Evolutionary conservation across 2,329 filamentous ascomycete genomes (phyloP).

Genomic region (Fusarium azukiicola): DNA sequence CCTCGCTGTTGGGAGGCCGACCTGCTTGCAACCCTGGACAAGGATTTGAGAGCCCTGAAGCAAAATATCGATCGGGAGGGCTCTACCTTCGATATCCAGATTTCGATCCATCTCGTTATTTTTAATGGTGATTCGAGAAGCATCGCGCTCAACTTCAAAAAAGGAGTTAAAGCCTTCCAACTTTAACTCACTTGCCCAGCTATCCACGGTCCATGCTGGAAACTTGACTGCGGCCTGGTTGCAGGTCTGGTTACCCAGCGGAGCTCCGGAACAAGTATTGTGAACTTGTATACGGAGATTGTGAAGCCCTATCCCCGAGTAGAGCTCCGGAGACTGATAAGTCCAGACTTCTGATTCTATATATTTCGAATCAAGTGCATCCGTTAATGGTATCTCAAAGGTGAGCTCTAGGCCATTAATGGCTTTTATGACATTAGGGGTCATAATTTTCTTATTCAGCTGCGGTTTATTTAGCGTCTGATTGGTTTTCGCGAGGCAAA

Average conservation of each 20-base stretch:
- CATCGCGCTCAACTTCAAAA: conserved; percentile 38
- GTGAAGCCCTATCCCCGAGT: conserved; percentile 43
- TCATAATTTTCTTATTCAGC: conserved; percentile 33
- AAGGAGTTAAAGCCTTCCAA: conserved; percentile 49
- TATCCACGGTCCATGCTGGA: conserved; percentile 47
- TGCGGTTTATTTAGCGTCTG: not conserved
- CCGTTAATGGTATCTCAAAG: conserved; percentile 44
- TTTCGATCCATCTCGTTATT: conserved; percentile 37
- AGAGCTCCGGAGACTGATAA: conserved; percentile 33
- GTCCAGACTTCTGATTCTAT: conserved; percentile 32
- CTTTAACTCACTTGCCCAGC: conserved; percentile 39
- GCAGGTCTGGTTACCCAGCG: conserved; percentile 11
- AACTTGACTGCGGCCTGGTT: conserved; percentile 46
- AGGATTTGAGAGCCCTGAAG: conserved; percentile 47
- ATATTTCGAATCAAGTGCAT: conserved; percentile 38
- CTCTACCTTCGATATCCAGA: conserved; percentile 29
- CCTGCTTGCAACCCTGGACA: conserved; percentile 43
- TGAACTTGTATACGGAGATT: conserved; percentile 35
- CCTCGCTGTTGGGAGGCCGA: conserved; percentile 27
- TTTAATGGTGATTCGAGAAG: conserved; percentile 46
- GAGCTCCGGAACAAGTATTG: conserved; percentile 34
- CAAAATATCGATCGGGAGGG: conserved; percentile 42
- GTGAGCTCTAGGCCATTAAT: conserved; percentile 43
- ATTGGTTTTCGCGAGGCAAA: fast-evolving
- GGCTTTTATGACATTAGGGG: conserved; percentile 38